A percentile compares a stretch with the other conserved stretches of the same genome.
phyloP scores from a whole-genome alignment of 768 basidiomycete genomes.

The Russula emetica region DNA sequence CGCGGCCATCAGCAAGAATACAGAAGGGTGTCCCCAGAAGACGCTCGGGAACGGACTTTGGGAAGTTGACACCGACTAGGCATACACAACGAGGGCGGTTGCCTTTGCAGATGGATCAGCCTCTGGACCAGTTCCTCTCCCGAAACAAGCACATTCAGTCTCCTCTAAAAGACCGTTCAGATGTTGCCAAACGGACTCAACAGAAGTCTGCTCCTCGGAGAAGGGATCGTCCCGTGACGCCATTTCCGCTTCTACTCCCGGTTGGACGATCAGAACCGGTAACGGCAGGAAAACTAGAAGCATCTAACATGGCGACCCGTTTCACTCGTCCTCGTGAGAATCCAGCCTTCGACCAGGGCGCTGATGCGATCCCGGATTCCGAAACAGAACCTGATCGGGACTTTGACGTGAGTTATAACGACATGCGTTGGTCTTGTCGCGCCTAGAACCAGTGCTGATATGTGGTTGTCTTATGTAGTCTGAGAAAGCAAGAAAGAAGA shows the following conservation, averaged over 20 bases:
- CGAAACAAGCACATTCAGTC: background rate
- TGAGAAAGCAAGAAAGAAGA: conserved; percentile 23
- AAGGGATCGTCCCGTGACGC: conserved; percentile 17
- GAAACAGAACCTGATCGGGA: conserved; percentile 26
- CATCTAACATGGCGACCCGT: background rate
- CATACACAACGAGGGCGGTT: conserved; percentile 1
- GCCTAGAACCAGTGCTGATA: background rate
- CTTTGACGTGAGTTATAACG: conserved; percentile 23
- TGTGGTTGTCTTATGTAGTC: conserved; percentile 6
- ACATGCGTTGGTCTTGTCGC: background rate
- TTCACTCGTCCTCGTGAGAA: conserved; percentile 5
- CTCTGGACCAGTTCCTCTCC: background rate
- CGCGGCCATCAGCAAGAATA: background rate
- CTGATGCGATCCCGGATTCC: conserved; percentile 23
- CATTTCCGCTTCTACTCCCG: conserved; percentile 12
- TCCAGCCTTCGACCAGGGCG: conserved; percentile 1
- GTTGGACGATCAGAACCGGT: background rate
- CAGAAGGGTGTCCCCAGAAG: conserved; percentile 2
- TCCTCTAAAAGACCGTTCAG: background rate
- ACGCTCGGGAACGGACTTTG: conserved; percentile 1
- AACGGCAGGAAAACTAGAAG: background rate
- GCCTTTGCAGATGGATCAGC: background rate
- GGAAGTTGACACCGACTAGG: background rate
- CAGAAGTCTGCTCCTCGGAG: background rate
- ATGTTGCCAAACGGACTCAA: background rate